Conservation (phyloP, 805 yeast genomes). For the Wickerhamomyces mucosus region DNA sequence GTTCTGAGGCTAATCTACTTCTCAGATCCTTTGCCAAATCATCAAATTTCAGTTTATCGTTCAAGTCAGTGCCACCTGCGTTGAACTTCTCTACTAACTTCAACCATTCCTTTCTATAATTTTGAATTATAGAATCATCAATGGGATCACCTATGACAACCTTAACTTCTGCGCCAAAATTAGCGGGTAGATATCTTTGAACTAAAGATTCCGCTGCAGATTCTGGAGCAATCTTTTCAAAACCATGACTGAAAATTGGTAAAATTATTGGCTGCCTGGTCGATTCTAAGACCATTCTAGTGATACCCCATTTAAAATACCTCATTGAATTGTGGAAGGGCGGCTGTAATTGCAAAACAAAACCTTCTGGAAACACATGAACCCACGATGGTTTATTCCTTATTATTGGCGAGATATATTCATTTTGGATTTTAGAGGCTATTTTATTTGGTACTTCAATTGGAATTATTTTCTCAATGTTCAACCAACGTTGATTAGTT, state of each 20-base stretch:
- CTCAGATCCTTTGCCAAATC: constrained; percentile 56
- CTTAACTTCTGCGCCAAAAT: constrained; percentile 56
- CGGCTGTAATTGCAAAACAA: constrained; percentile 73
- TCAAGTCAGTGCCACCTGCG: constrained; percentile 44
- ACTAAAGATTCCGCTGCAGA: constrained; percentile 32
- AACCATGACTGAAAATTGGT: constrained; percentile 80
- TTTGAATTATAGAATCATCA: constrained; percentile 46
- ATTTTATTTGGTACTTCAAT: background rate
- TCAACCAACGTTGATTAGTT: constrained; percentile 9
- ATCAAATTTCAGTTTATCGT: constrained; percentile 55
- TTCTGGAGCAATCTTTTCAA: constrained; percentile 83
- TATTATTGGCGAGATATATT: constrained; percentile 44
- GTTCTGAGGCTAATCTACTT: constrained; percentile 55
- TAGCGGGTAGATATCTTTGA: constrained; percentile 50
- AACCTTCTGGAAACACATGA: constrained; percentile 92
- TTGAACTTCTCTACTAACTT: constrained; percentile 47
- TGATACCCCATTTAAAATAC: constrained; percentile 92
- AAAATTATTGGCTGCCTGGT: constrained; percentile 77
- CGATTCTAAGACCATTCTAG: constrained; percentile 75
- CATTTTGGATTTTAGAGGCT: constrained; percentile 13
- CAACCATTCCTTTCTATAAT: constrained; percentile 65
- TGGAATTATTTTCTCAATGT: constrained; percentile 3
- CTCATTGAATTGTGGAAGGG: constrained; percentile 85
- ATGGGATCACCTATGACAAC: constrained; percentile 68
- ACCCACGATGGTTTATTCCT: constrained; percentile 76